phyloP scores from a whole-genome alignment of 345 rosid species.

The Pugionium cornutum region DNA sequence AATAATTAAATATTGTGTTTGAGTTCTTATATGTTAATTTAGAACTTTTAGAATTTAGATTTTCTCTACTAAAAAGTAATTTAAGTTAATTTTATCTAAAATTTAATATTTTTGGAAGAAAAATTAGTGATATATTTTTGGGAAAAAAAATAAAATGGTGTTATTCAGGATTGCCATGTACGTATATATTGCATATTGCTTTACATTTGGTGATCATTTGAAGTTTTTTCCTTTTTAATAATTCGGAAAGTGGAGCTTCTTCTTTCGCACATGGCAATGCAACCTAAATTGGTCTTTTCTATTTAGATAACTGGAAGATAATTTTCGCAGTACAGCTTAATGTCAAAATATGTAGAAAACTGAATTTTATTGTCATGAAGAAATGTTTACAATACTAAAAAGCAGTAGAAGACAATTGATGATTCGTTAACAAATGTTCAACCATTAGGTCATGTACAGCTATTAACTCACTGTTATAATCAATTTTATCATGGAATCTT shows the following conservation, averaged over 20 bases:
- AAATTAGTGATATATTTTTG: too few species aligned
- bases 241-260: conserved; percentile 10
- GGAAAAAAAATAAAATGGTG: too few species aligned
- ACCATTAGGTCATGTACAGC: background rate
- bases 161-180: too few species aligned
- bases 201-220: conserved; percentile 6
- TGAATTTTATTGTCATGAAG: background rate
- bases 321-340: background rate
- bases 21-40: too few species aligned
- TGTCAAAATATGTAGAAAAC: background rate
- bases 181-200: background rate
- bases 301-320: background rate
- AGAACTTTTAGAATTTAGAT: too few species aligned
- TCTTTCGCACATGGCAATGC: conserved; percentile 13
- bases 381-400: background rate
- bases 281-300: background rate
- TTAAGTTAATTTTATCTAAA: too few species aligned
- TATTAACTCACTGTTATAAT: too few species aligned
- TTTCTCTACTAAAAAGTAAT: too few species aligned
- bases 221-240: background rate
- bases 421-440: background rate
- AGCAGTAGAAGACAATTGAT: background rate
- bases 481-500: too few species aligned
- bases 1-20: too few species aligned
- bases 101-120: too few species aligned